phyloP scores from a whole-genome alignment of 208 protist species.

The Kentomonas sorsogonicus region DNA sequence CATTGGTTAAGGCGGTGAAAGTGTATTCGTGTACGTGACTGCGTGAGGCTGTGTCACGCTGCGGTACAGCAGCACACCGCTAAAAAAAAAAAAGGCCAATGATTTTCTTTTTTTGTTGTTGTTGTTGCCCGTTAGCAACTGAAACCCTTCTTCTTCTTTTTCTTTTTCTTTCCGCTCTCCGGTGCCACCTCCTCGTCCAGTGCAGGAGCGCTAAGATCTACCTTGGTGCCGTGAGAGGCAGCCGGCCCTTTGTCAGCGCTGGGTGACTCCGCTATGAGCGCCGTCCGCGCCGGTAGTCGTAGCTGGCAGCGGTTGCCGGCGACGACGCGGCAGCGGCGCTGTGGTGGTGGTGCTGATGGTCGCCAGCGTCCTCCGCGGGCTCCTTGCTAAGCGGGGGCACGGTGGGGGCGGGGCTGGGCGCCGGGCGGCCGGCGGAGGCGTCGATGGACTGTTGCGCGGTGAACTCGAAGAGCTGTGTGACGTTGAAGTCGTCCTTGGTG shows the following conservation, averaged over 20 bases:
- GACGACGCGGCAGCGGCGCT: too few relatives aligned
- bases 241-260: too few relatives aligned
- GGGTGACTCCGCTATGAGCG: too few relatives aligned
- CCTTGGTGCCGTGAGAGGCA: too few relatives aligned
- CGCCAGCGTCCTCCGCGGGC: background rate
- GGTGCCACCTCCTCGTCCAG: background rate
- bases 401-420: background rate
- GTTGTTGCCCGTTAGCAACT: background rate
- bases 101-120: constrained; percentile 9
- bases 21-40: background rate
- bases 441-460: constrained; percentile 58
- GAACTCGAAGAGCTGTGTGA: constrained; percentile 86
- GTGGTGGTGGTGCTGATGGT: background rate
- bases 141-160: constrained; percentile 25
- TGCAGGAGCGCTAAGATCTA: too few relatives aligned
- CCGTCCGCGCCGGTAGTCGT: too few relatives aligned
- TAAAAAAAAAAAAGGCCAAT: constrained; percentile 17
- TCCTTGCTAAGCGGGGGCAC: background rate
- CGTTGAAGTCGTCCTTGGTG: constrained; percentile 92
- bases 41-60: too few relatives aligned
- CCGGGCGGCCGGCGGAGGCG: background rate
- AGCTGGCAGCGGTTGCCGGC: too few relatives aligned
- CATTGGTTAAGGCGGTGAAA: background rate
- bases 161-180: constrained; percentile 17
- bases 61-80: background rate